These are phyloP conservation scores for Venturia pyrina DNA, from an alignment of 2,329 filamentous ascomycete genomes.

Conservation along the genomic window DNA sequence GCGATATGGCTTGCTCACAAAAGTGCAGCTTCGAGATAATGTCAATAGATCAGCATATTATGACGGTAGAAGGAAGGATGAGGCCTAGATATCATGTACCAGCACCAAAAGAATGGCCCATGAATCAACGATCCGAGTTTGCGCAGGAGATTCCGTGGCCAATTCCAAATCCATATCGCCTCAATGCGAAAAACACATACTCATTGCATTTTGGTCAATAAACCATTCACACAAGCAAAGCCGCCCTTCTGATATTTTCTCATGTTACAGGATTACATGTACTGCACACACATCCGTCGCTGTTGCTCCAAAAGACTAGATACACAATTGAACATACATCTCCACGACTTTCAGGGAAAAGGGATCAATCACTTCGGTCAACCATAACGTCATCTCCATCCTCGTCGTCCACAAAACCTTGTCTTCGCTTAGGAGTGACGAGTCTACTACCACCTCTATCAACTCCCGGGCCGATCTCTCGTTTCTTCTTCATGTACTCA, in stretches of 20 bases:
- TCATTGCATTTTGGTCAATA: too few species aligned
- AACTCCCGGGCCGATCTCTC: slow-evolving; percentile 41
- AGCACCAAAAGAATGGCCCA: too few species aligned
- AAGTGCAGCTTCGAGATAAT: too few species aligned
- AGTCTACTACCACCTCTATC: slow-evolving; percentile 43
- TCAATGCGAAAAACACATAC: too few species aligned
- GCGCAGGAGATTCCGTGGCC: too few species aligned
- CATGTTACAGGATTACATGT: neutral
- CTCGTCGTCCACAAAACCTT: slow-evolving; percentile 41
- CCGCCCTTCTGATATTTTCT: neutral
- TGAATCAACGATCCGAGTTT: too few species aligned
- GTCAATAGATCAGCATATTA: too few species aligned
- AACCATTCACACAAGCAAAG: too few species aligned
- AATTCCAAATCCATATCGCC: too few species aligned
- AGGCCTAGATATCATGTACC: too few species aligned
- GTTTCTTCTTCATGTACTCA: slow-evolving; percentile 40
- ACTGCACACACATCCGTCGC: neutral
- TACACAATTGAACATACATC: neutral
- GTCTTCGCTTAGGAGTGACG: slow-evolving; percentile 40
- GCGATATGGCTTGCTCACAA: too few species aligned
- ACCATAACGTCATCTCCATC: slow-evolving; percentile 34
- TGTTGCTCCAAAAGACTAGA: neutral
- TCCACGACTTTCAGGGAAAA: neutral
- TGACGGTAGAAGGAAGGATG: too few species aligned
- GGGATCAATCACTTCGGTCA: slow-evolving; percentile 14